Evolutionary conservation across 139 green algal species (phyloP), one percentile per base, ranked within the genome.

Genomic region (Coccomyxa sp.): DNA sequence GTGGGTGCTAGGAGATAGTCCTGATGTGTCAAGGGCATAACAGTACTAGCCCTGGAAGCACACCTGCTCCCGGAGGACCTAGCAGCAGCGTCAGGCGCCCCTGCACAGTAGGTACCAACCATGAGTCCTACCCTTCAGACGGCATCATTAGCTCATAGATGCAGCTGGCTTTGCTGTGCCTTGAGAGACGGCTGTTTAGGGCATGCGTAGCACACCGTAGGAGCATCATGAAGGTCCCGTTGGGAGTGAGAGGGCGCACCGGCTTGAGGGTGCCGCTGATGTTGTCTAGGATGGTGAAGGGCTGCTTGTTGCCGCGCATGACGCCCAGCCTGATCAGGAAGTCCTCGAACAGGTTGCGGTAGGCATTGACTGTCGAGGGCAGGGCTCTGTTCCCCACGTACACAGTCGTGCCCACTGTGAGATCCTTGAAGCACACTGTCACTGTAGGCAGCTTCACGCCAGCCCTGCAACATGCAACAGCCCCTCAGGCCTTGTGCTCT

Each of bases 31-130:
- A 29, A 64, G 18, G 18, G 14, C 14, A 18, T 18, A 18, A 14
- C 50, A 14, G 18, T 14, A 14, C 50, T 29, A 64, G 18, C 50
- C 18, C 50, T 64, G 50, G 18, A 18, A 37, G 64, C 29, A 72
- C 2, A 72, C n/a, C 73, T 35, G 9, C 38, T 37, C 84, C 81
- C 24, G 90, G 90, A 2, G 90, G 88, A 16, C 89, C 90, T 39
- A 94, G 89, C 54, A 94, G 83, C 74, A 94, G 85, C 0, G 89
- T 92, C 22, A 92, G 55, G 9, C 89, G 82, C 0, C 85, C 86
- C 31, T 69, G 40, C 33, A 37, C 9, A 70, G n/a, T n/a, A n/a
- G n/a, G n/a, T n/a, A n/a, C n/a, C n/a, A n/a, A n/a, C n/a, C n/a
- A n/a, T n/a, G n/a, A n/a, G n/a, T n/a, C n/a, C n/a, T n/a, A n/a